Conservation (phyloP, 768 basidiomycete species). For the Tylopilus sp. region DNA sequence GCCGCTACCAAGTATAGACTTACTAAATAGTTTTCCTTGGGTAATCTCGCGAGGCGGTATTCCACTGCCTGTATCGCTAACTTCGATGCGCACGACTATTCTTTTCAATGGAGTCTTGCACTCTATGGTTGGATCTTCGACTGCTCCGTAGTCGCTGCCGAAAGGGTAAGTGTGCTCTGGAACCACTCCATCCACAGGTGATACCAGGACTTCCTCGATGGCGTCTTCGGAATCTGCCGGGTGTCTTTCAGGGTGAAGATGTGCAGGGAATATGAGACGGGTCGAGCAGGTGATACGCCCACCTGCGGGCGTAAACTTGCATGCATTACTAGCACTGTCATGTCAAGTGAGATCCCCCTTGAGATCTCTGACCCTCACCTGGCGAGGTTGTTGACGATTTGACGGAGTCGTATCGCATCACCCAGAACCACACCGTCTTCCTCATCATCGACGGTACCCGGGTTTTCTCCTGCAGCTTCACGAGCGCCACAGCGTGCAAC, state of each 20-base stretch:
- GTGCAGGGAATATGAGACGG: conserved; percentile 43
- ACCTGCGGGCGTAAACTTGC: conserved; percentile 73
- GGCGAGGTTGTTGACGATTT: conserved; percentile 81
- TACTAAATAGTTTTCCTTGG: conserved; percentile 69
- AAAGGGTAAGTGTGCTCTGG: not conserved
- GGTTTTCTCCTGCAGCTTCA: conserved; percentile 53
- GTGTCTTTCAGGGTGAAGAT: conserved; percentile 13
- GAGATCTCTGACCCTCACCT: conserved; percentile 38
- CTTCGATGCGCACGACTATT: conserved; percentile 83
- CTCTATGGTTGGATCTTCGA: not conserved
- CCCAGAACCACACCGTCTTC: conserved; percentile 74
- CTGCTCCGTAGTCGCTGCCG: not conserved
- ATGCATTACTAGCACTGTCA: conserved; percentile 54
- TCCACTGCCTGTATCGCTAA: conserved; percentile 72
- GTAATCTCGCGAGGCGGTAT: conserved; percentile 64
- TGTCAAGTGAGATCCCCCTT: not conserved
- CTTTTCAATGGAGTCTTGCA: conserved; percentile 40
- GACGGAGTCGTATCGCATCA: conserved; percentile 77
- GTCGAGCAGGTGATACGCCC: conserved; percentile 69
- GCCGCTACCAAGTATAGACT: conserved; percentile 24
- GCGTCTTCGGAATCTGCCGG: conserved; percentile 9
- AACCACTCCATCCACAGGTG: conserved; percentile 36
- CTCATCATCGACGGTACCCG: conserved; percentile 19
- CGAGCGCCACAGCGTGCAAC: conserved; percentile 58
- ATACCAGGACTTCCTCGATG: conserved; percentile 24